Evolutionary conservation across 2,329 filamentous ascomycete genomes (phyloP), one percentile per base, ranked within the genome.

Genomic region (Boeremia exigua): DNA sequence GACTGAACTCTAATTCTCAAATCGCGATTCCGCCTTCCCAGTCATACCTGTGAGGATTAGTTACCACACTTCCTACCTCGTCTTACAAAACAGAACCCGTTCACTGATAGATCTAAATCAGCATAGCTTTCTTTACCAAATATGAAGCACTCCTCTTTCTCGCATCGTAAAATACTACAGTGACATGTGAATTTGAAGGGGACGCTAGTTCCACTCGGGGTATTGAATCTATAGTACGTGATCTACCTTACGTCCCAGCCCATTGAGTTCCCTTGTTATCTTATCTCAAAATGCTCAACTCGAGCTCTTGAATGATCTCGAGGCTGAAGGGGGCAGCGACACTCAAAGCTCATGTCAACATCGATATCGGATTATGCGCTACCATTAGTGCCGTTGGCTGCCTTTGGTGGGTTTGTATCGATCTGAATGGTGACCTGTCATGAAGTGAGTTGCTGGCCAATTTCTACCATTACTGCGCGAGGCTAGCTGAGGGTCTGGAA

Each of bases 381-480:
- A 29, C 34, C 42, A 32, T 69, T 60, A 2, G 66, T 50, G 34
- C 34, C 42, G 34, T 69, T 60, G 2, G 66, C 60, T 64, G 70
- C 74, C 61, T 77, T 75, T 1, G 78, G 75, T 19, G 79, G 79
- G 58, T 76, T 75, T 2, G 77, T 79, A 49, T 81, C 77, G 40
- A 81, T 79, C 57, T 79, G 75, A 32, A 81, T 78, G 2, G 80
- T 82, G 33, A 82, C 80, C 80, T 82, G 44, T 6, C 10, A 14
- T 32, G 19, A 15, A 0, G 27, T 65, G 6, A 62, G 57, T 32
- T 34, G 38, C n/a, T 23, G 15, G 4, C 49, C 39, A 38, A 9
- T 33, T 15, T 8, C 7, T 15, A 19, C 6, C 23, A 6, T 15
- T 12, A 14, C 19, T 23, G 19, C 27, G 12, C 9, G 12, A 12